Conservation (phyloP, 371 early-diverging fungal genomes). For the Lichtheimia ornata region DNA sequence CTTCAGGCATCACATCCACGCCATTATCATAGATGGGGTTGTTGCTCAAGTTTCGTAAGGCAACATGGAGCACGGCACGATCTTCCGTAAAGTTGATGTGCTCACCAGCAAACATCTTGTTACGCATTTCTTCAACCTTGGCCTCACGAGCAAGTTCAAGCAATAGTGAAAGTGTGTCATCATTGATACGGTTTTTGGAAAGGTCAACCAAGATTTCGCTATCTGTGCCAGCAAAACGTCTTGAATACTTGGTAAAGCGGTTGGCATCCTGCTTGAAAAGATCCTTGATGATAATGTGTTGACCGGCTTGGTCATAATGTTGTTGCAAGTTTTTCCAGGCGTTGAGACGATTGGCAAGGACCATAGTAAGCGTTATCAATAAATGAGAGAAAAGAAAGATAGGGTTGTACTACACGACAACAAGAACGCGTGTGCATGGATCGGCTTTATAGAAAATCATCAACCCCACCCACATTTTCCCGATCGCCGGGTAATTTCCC, state of each 20-base stretch:
- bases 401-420: no score
- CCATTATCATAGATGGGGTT: conserved; percentile 84
- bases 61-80: conserved; percentile 96
- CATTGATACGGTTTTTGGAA: conserved; percentile 90
- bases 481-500: no score
- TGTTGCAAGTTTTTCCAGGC: conserved; percentile 85
- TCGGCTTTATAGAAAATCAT: no score
- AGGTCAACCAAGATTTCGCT: conserved; percentile 85
- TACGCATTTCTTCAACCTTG: conserved; percentile 82
- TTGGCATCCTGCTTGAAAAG: conserved; percentile 74
- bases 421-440: no score
- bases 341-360: conserved; percentile 69
- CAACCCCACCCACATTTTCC: no score
- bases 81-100: conserved; percentile 98
- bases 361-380: conserved; percentile 42
- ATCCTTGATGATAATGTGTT: conserved; percentile 72
- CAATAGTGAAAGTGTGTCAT: conserved; percentile 79
- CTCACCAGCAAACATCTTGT: conserved; percentile 93
- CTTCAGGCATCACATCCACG: conserved; percentile 89
- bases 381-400: no score
- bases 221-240: conserved; percentile 70
- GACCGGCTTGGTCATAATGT: conserved; percentile 82
- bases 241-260: conserved; percentile 80
- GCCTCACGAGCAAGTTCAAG: conserved; percentile 85
- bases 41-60: conserved; percentile 88